A percentile compares a stretch with the other conserved stretches of the same genome.
phyloP scores from a whole-genome alignment of 108 stramenopile species.

The Skeletonema grethae region DNA sequence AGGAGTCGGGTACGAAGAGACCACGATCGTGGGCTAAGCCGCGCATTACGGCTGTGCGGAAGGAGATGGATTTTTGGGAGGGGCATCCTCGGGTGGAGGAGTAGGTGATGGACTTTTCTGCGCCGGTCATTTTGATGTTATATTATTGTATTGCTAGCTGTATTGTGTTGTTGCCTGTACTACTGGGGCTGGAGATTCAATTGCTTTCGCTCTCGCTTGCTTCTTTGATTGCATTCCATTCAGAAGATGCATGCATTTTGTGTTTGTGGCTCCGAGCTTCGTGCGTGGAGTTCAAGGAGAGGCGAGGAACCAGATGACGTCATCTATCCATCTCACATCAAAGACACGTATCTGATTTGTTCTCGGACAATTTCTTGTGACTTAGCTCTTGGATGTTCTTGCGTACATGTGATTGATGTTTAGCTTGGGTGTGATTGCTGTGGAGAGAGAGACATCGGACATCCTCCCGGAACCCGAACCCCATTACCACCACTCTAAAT shows the following conservation, averaged over 20 bases:
- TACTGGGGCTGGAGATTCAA: not conserved
- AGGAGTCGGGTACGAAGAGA: slow-evolving; percentile 92
- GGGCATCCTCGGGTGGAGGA: slow-evolving; percentile 91
- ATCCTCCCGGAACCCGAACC: no score
- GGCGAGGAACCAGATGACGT: not conserved
- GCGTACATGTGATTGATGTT: no score
- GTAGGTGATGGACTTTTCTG: slow-evolving; percentile 77
- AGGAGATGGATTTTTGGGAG: slow-evolving; percentile 76
- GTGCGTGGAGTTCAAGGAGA: no score
- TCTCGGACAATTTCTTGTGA: no score
- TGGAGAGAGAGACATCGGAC: no score
- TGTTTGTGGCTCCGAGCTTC: not conserved
- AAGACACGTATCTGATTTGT: not conserved
- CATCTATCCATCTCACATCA: not conserved
- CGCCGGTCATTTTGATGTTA: slow-evolving; percentile 1
- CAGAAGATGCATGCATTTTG: not conserved
- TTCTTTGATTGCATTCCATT: not conserved
- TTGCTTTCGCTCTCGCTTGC: not conserved
- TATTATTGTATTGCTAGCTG: not conserved
- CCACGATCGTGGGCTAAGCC: slow-evolving; percentile 96
- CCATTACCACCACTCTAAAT: no score
- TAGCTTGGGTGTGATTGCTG: no score
- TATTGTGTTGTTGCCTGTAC: not conserved
- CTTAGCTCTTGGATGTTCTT: no score
- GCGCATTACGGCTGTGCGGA: slow-evolving; percentile 93